These are phyloP conservation scores for Wickerhamiella occidentalis DNA, from an alignment of 805 yeast species.

Conservation along the genomic window DNA sequence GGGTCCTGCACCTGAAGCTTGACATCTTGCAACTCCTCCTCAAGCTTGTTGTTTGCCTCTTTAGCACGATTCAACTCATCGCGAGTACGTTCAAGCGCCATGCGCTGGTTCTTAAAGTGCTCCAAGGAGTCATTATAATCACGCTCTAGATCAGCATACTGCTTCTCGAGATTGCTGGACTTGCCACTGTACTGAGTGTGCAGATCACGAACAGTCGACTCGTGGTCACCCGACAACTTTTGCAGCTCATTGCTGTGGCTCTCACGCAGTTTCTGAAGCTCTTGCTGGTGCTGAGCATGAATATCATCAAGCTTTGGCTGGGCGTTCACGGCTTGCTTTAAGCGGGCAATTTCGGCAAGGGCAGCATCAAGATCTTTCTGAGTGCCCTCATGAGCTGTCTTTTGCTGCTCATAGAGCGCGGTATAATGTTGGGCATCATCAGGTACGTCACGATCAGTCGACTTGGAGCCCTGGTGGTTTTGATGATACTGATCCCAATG, in stretches of 20 bases:
- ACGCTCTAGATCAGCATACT: conserved; percentile 38
- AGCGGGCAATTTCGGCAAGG: conserved; percentile 18
- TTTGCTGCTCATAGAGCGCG: conserved; percentile 23
- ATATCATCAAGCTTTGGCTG: conserved; percentile 4
- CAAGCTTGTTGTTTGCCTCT: conserved; percentile 41
- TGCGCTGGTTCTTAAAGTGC: conserved; percentile 60
- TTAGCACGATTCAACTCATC: conserved; percentile 54
- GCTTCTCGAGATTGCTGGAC: conserved; percentile 17
- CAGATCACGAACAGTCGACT: neutral
- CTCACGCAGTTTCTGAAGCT: conserved; percentile 4
- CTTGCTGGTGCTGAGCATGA: neutral
- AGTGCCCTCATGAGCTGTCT: conserved; percentile 24
- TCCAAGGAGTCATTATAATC: conserved; percentile 62
- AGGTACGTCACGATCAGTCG: neutral
- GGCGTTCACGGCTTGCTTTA: conserved; percentile 18
- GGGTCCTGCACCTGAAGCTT: conserved; percentile 33
- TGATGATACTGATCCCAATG: conserved; percentile 15
- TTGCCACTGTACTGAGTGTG: neutral
- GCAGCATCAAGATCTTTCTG: conserved; percentile 26
- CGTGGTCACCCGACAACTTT: conserved; percentile 20
- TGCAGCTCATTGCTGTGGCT: conserved; percentile 29
- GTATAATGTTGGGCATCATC: conserved; percentile 10
- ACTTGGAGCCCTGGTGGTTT: neutral
- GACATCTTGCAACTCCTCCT: conserved; percentile 58
- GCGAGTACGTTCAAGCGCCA: conserved; percentile 63